These are phyloP conservation scores for Nemania abortiva DNA, from an alignment of 2,329 filamentous ascomycete species.

Conservation along the genomic window DNA sequence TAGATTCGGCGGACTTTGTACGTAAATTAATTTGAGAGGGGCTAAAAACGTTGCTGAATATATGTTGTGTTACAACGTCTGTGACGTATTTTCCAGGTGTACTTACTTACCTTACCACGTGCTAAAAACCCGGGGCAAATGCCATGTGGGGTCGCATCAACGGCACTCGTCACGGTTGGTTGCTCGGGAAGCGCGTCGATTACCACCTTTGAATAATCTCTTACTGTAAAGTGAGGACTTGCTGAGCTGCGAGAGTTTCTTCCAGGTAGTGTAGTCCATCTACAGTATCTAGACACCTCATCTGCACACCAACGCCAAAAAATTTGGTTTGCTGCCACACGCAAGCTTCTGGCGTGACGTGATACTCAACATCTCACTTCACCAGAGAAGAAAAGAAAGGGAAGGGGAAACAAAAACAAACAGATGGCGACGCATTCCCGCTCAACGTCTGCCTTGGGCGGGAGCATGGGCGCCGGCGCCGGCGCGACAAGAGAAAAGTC, in stretches of 20 bases:
- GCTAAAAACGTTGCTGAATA: background rate
- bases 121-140: background rate
- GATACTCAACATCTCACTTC: background rate
- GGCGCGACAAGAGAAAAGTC: constrained; percentile 61
- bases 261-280: too few relatives aligned
- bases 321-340: too few relatives aligned
- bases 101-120: too few relatives aligned
- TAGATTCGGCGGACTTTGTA: too few relatives aligned
- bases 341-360: background rate
- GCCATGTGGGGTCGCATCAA: background rate
- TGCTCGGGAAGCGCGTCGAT: background rate
- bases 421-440: constrained; percentile 40
- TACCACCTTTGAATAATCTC: background rate
- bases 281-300: too few relatives aligned
- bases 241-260: too few relatives aligned
- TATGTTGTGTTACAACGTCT: background rate
- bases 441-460: constrained; percentile 42
- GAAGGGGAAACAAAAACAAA: too few relatives aligned
- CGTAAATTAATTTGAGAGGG: too few relatives aligned
- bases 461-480: constrained; percentile 18
- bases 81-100: background rate
- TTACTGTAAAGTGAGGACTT: background rate
- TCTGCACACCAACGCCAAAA: too few relatives aligned
- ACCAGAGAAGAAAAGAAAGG: background rate
- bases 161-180: background rate